These are phyloP conservation scores for Hemileia vastatrix DNA, from an alignment of 1,284 basidiomycete species.

Conservation along the genomic window DNA sequence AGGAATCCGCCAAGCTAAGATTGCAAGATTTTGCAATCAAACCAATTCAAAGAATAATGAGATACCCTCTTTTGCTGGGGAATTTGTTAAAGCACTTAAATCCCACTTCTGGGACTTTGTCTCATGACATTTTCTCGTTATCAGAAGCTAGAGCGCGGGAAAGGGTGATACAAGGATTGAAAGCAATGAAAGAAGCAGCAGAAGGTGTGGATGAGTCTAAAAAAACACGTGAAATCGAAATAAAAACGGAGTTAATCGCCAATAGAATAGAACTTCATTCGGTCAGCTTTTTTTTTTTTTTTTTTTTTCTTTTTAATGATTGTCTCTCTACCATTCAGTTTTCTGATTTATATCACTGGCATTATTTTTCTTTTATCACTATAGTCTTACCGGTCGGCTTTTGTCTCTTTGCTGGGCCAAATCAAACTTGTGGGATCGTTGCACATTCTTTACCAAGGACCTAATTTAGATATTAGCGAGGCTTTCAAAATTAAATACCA, in stretches of 20 bases:
- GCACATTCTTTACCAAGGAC: slow-evolving; percentile 62
- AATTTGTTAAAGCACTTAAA: slow-evolving; percentile 31
- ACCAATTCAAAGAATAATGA: slow-evolving; percentile 38
- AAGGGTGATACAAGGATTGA: slow-evolving; percentile 32
- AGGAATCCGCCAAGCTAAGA: slow-evolving; percentile 24
- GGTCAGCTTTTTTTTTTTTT: slow-evolving; percentile 10
- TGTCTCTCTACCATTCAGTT: too few species aligned
- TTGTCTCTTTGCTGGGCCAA: slow-evolving; percentile 60
- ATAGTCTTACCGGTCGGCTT: slow-evolving; percentile 46
- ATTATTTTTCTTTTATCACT: slow-evolving; percentile 1
- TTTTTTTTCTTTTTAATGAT: too few species aligned
- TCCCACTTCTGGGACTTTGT: neutral
- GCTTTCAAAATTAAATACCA: slow-evolving; percentile 69
- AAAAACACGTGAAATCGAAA: slow-evolving; percentile 54
- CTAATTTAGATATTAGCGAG: slow-evolving; percentile 33
- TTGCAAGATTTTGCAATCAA: slow-evolving; percentile 39
- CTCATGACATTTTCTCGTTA: neutral
- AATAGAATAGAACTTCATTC: slow-evolving; percentile 24
- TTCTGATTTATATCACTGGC: neutral
- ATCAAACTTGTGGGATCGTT: slow-evolving; percentile 69
- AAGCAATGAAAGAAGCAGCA: slow-evolving; percentile 57
- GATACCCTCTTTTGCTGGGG: slow-evolving; percentile 37
- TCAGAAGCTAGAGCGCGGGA: slow-evolving; percentile 6
- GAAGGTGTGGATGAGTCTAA: slow-evolving; percentile 52
- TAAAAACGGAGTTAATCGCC: slow-evolving; percentile 55